Percentiles rank a stretch among this genome's conserved stretches.
These are phyloP conservation scores for Beauveria sp. DNA, from an alignment of 2,329 filamentous ascomycete species.

Conservation along the genomic window DNA sequence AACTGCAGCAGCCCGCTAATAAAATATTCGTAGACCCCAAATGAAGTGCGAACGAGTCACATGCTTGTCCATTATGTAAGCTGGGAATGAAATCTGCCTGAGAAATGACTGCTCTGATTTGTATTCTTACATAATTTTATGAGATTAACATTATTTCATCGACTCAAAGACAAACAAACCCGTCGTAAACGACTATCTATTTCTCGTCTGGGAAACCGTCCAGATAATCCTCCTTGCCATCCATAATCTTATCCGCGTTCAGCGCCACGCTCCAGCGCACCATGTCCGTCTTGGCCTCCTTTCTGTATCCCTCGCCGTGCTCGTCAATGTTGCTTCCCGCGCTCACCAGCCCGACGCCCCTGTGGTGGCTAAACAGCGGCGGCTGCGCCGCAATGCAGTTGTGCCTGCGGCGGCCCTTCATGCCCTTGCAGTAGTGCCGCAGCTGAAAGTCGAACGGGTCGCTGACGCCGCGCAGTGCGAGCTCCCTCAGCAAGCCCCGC, in stretches of 20 bases:
- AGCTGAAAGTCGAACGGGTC: constrained; percentile 35
- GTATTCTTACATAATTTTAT: no score
- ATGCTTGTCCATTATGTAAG: no score
- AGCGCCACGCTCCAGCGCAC: constrained; percentile 3
- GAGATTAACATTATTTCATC: no score
- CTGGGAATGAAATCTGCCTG: no score
- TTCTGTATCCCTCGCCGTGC: constrained; percentile 21
- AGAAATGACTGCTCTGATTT: no score
- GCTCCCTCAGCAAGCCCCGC: constrained; percentile 28
- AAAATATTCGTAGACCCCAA: no score
- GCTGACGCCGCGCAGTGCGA: constrained; percentile 29
- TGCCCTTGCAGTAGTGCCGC: constrained; percentile 36
- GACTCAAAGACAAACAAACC: no score
- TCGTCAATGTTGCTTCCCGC: constrained; percentile 28
- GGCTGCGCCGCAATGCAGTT: constrained; percentile 33
- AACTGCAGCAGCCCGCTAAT: no score
- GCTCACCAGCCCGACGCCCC: constrained; percentile 26
- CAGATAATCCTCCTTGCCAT: not conserved
- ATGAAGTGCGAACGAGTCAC: no score
- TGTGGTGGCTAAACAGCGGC: constrained; percentile 36
- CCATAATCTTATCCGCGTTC: constrained; percentile 8
- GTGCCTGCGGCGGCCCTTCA: constrained; percentile 23
- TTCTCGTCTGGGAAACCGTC: not conserved
- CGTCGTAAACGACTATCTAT: not conserved
- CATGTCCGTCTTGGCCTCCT: constrained; percentile 17